phyloP scores from a whole-genome alignment of 2,329 filamentous ascomycete genomes.

The Hymenoscyphus fructigenus region DNA sequence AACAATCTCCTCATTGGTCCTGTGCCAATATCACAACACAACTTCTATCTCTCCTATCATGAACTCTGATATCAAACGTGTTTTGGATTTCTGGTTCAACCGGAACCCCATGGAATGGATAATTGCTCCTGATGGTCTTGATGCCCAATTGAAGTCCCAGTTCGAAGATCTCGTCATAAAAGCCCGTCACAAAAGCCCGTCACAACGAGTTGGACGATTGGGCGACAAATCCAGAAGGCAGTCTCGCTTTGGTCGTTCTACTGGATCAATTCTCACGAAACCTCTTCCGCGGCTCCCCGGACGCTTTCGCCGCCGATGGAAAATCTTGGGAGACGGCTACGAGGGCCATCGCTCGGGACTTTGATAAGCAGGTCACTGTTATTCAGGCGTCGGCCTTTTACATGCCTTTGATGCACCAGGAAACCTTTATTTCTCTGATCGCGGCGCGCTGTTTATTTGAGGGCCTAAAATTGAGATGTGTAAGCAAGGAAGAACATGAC shows the following conservation, averaged over 20 bases:
- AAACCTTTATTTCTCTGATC: slow-evolving; percentile 5
- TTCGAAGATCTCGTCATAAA: slow-evolving; percentile 12
- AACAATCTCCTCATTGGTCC: too few relatives aligned
- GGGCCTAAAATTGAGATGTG: slow-evolving; percentile 3
- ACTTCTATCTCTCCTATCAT: neutral
- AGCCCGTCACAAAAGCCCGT: slow-evolving; percentile 9
- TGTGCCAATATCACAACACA: neutral
- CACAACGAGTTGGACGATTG: slow-evolving; percentile 6
- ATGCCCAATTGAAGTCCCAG: slow-evolving; percentile 8
- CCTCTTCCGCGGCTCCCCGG: slow-evolving; percentile 35
- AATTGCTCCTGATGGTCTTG: slow-evolving; percentile 7
- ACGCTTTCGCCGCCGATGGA: slow-evolving; percentile 27
- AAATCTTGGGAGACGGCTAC: slow-evolving; percentile 8
- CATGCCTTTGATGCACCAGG: slow-evolving; percentile 8
- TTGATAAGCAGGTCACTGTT: slow-evolving; percentile 7
- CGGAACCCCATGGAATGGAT: slow-evolving; percentile 12
- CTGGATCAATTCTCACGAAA: slow-evolving; percentile 41
- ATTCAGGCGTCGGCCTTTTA: slow-evolving; percentile 7
- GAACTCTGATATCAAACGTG: slow-evolving; percentile 5
- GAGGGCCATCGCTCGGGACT: slow-evolving; percentile 9
- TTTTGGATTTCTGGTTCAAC: slow-evolving; percentile 12
- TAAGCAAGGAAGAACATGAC: neutral
- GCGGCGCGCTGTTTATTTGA: slow-evolving; percentile 1
- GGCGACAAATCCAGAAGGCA: slow-evolving; percentile 22
- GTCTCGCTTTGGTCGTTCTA: slow-evolving; percentile 37